Evolutionary conservation across 116 monocot genomes (phyloP), one percentile per base, ranked within the genome.

Genomic region (Dioscorea cayenensis): DNA sequence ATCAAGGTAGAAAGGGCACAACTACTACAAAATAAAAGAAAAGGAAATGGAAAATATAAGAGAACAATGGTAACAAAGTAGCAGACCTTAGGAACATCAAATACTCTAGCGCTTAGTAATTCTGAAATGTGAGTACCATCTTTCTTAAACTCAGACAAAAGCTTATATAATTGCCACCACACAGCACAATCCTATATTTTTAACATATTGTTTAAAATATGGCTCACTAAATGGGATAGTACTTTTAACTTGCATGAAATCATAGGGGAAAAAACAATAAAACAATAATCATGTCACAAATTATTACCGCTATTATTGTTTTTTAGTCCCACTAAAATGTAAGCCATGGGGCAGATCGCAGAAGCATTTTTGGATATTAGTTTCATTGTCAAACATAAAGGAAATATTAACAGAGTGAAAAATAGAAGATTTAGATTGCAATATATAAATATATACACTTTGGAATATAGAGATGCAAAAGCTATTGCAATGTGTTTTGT

Each of bases 191-290:
- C 38, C 38, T 38, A 38, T 38, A 6, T 38, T 38, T 38, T 38
- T 38, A 38, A 38, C 9, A 38, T 38, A 9, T 38, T 38, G n/a
- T n/a, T n/a, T n/a, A n/a, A n/a, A n/a, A n/a, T 74, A 95, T 36
- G 83, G 77, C 73, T 92, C 92, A 66, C 87, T 92, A 70, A 89
- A 95, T 63, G 95, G 92, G 65, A 92, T 72, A 12, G 92, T 87
- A 66, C 89, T 89, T 69, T 95, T 95, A 49, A 92, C 92, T 92
- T 95, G 83, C 21, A 68, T 51, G 52, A 3, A 70, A 6, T 25
- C 19, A 75, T 20, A 38, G 64, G 22, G 65, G 60, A 36, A 37
- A 73, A 55, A 52, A 62, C 25, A 28, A 60, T 12, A 43, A n/a
- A 18, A 18, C 20, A 20, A 49, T 6, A 21, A 67, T 36, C 17